phyloP scores from a whole-genome alignment of 495 filamentous ascomycete species.

The Trichoderma gamsii region DNA sequence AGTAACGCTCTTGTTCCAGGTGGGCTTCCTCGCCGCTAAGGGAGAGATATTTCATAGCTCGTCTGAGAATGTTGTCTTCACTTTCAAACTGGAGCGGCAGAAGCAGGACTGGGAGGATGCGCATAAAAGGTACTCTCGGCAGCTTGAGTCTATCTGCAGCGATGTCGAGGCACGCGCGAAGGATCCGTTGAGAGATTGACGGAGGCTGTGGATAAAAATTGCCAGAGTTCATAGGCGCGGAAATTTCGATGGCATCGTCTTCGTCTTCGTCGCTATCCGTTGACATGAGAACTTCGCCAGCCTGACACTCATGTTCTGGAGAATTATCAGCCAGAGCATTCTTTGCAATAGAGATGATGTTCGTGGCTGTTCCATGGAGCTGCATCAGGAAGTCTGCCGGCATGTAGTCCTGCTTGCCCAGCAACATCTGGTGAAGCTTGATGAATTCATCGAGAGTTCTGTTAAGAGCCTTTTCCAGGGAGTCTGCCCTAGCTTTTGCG shows the following conservation, averaged over 20 bases:
- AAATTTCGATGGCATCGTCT: not conserved
- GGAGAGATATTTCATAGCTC: not conserved
- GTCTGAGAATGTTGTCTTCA: not conserved
- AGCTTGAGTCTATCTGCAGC: not conserved
- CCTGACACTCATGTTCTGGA: not conserved
- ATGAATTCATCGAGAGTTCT: not conserved
- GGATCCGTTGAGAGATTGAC: not conserved
- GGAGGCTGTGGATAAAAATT: not conserved
- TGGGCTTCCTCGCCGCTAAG: not conserved
- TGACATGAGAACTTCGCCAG: not conserved
- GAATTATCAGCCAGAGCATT: not conserved
- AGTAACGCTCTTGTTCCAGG: not conserved
- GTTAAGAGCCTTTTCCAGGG: not conserved
- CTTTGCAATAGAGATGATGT: not conserved
- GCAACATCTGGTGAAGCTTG: not conserved
- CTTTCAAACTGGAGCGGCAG: slow-evolving; percentile 5
- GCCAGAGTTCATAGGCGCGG: not conserved
- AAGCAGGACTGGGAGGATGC: not conserved
- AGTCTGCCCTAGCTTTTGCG: not conserved
- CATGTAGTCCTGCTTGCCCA: not conserved
- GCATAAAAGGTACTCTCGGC: not conserved
- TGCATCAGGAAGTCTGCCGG: not conserved
- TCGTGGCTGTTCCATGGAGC: not conserved
- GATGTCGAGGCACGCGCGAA: not conserved
- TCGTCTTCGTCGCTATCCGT: not conserved